Base-by-base conservation (phyloP, 1,139 yeast genomes). In the Entelexis paramagnoliae region DNA sequence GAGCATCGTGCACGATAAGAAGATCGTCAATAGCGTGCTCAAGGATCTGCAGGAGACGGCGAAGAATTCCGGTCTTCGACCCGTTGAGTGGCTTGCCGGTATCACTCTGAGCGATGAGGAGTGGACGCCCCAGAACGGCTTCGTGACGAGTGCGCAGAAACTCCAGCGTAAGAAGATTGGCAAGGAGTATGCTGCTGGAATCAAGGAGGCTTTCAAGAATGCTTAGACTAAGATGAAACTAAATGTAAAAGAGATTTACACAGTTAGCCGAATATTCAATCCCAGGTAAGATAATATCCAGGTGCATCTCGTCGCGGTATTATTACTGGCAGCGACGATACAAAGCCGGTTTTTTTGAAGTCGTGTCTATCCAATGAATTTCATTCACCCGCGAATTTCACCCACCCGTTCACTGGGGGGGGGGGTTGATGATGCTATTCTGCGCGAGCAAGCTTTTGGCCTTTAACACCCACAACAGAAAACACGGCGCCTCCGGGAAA, bases 121-220 rank as follows among this genome's bases (percentile, higher is more conserved):
- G 72, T 93, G 98, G 97, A 89, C 97, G 48, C 97, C 98, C 46
- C 94, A 87, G 69, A 86, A 82, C 65, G 97, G 96, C 1, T 84
- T 74, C 60, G 93, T 91, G 53, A 88, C 97, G 11, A 80, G 94
- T 57, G 98, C 98, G 30, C 97, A 91, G 72, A 93, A 93, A 71
- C 77, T 93, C 63, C 96, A 91, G 73, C 83, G 99, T 75, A 86
- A 79, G 76, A 85, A 84, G 75, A 93, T 93, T 66, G 73, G 87
- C 64, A 79, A 74, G 41, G 79, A 62, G 47, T 68, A 69, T 58
- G 58, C 65, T 60, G 61, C 63, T 46, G 67, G 59, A 6, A 58
- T 71, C 50, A 65, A 65, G 44, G 48, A 57, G 52, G 69, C 63
- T 9, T 65, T 59, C 51, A 55, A 61, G 52, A 53, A 50, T 34